Percentiles rank a stretch among this genome's conserved stretches.
Evolutionary conservation across 257 asterid species (phyloP).

Genomic region (Datura wrightii): DNA sequence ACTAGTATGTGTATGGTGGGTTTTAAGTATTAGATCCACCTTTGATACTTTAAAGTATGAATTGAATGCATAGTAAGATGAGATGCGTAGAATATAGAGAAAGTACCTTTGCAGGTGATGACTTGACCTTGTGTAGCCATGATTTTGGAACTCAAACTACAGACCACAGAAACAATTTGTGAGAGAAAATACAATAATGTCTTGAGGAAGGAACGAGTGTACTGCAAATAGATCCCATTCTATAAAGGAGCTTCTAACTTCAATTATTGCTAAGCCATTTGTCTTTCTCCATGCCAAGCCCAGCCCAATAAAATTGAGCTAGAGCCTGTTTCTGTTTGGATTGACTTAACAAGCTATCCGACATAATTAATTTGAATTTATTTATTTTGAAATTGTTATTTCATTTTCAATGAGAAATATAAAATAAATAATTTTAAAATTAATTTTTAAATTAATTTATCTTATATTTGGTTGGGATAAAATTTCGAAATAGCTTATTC

Average conservation of each 20-base stretch:
- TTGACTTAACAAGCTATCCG: too few relatives aligned
- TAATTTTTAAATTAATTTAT: too few relatives aligned
- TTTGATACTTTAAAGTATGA: neutral
- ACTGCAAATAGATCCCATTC: neutral
- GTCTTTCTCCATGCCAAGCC: neutral
- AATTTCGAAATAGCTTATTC: too few relatives aligned
- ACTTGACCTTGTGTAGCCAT: conserved; percentile 91
- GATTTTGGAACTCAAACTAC: conserved; percentile 19
- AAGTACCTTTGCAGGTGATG: conserved; percentile 87
- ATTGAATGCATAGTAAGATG: neutral
- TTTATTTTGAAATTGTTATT: too few relatives aligned
- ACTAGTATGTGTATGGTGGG: too few relatives aligned
- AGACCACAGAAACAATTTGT: neutral
- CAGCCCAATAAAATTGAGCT: neutral
- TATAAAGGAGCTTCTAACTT: neutral
- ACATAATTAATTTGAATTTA: too few relatives aligned
- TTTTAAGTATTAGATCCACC: neutral
- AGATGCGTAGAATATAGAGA: neutral
- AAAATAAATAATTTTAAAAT: too few relatives aligned
- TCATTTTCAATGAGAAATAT: too few relatives aligned
- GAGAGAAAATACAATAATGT: neutral
- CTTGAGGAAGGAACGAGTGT: neutral
- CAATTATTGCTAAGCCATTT: neutral
- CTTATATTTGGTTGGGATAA: too few relatives aligned
- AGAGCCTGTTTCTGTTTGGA: too few relatives aligned